Conservation (phyloP, 768 basidiomycete species). For the Naganishia onofrii region DNA sequence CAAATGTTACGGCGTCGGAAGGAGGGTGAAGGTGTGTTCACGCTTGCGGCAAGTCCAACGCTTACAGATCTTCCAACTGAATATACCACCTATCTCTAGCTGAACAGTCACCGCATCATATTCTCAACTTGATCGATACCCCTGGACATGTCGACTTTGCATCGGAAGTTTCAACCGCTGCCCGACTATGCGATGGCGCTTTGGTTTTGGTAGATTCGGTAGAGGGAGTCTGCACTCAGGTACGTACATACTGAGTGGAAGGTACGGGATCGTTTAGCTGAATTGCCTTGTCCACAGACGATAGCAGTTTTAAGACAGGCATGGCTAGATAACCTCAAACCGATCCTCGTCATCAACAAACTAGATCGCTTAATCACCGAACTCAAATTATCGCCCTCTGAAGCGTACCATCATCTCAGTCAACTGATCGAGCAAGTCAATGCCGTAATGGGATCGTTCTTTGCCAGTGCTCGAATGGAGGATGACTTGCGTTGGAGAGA, state of each 20-base stretch:
- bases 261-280: background rate
- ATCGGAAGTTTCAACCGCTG: slow-evolving; percentile 91
- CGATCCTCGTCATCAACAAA: slow-evolving; percentile 95
- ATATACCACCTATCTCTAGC: slow-evolving; percentile 48
- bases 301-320: slow-evolving; percentile 93
- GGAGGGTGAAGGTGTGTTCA: slow-evolving; percentile 41
- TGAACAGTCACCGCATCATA: slow-evolving; percentile 63
- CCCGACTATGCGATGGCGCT: slow-evolving; percentile 89
- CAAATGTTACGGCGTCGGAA: slow-evolving; percentile 63
- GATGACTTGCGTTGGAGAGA: slow-evolving; percentile 92
- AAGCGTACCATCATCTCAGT: slow-evolving; percentile 90
- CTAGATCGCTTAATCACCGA: slow-evolving; percentile 91
- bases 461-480: slow-evolving; percentile 92
- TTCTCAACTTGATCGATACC: slow-evolving; percentile 95
- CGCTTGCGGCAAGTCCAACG: background rate
- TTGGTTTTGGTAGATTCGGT: slow-evolving; percentile 93
- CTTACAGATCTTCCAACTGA: background rate
- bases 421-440: slow-evolving; percentile 95
- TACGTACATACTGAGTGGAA: slow-evolving; percentile 53
- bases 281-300: slow-evolving; percentile 59
- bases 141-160: slow-evolving; percentile 99
- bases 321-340: slow-evolving; percentile 81
- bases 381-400: slow-evolving; percentile 80
- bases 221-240: slow-evolving; percentile 97
- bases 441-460: slow-evolving; percentile 95